These are phyloP conservation scores for Thamnidium elegans DNA, from an alignment of 192 early-diverging fungal species.

Conservation along the genomic window DNA sequence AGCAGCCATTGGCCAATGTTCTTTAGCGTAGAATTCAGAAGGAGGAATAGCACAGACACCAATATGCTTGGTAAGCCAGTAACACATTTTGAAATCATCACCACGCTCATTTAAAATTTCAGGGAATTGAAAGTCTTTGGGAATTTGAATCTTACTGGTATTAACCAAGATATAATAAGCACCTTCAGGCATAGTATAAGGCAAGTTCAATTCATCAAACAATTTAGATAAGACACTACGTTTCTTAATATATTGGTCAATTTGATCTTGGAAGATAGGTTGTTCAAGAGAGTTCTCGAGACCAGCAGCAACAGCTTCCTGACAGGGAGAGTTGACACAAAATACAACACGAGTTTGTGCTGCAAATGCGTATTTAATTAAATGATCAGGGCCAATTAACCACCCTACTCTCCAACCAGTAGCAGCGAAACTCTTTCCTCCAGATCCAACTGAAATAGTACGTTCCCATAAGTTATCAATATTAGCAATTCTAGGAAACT, in stretches of 20 bases:
- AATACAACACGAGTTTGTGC: constrained; percentile 92
- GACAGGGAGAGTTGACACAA: constrained; percentile 84
- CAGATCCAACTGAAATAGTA: constrained; percentile 89
- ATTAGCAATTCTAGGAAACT: constrained; percentile 74
- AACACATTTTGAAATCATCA: constrained; percentile 73
- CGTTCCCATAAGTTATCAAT: constrained; percentile 87
- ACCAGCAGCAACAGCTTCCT: constrained; percentile 77
- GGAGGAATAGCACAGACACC: constrained; percentile 93
- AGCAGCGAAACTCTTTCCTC: constrained; percentile 92
- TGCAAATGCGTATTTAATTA: constrained; percentile 73
- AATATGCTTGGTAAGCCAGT: constrained; percentile 83
- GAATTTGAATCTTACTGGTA: constrained; percentile 62
- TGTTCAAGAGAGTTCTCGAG: constrained; percentile 60
- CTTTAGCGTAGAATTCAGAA: constrained; percentile 80
- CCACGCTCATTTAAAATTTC: constrained; percentile 57
- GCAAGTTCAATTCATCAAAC: constrained; percentile 66
- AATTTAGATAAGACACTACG: constrained; percentile 70
- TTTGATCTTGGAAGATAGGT: constrained; percentile 69
- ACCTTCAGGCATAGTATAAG: constrained; percentile 84
- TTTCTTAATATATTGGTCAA: constrained; percentile 62
- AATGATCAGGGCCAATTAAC: constrained; percentile 71
- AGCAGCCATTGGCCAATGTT: constrained; percentile 62
- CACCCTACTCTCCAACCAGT: constrained; percentile 98
- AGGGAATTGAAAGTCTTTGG: constrained; percentile 59
- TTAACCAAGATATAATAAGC: constrained; percentile 93